Conservation (phyloP, 2,329 filamentous ascomycete species). For the Huntiella savannae region DNA sequence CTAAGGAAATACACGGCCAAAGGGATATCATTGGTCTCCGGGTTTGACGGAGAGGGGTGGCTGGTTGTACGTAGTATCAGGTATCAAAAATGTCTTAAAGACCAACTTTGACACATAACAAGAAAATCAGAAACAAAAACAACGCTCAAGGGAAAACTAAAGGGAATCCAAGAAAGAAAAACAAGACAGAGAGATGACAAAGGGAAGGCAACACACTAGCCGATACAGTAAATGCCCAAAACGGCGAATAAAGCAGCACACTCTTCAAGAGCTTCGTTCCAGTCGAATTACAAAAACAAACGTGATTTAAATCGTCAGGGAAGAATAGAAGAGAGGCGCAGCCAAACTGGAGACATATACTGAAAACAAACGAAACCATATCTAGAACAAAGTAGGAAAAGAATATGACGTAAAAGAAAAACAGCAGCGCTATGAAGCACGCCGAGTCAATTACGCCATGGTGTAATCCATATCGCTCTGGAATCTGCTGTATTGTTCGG, state of each 20-base stretch:
- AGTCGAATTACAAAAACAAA: no score
- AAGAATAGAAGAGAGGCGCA: background rate
- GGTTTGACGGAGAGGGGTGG: background rate
- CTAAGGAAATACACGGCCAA: background rate
- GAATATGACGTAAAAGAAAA: no score
- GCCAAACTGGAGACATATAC: background rate
- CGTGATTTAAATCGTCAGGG: background rate
- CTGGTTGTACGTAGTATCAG: background rate
- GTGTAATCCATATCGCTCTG: slow-evolving; percentile 9
- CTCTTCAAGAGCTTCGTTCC: no score
- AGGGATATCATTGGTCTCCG: background rate
- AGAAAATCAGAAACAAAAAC: background rate
- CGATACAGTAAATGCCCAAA: background rate
- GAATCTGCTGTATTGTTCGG: slow-evolving; percentile 9
- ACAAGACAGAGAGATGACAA: background rate
- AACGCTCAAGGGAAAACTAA: background rate
- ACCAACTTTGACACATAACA: background rate
- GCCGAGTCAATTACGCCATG: slow-evolving; percentile 6
- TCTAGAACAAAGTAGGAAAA: background rate
- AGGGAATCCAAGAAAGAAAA: background rate
- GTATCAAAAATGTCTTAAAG: background rate
- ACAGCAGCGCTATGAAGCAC: background rate
- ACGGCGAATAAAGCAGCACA: no score
- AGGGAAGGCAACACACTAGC: background rate
- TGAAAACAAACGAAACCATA: background rate